These are phyloP conservation scores for Cryphonectria parasitica DNA, from an alignment of 2,329 filamentous ascomycete species.

Conservation along the genomic window DNA sequence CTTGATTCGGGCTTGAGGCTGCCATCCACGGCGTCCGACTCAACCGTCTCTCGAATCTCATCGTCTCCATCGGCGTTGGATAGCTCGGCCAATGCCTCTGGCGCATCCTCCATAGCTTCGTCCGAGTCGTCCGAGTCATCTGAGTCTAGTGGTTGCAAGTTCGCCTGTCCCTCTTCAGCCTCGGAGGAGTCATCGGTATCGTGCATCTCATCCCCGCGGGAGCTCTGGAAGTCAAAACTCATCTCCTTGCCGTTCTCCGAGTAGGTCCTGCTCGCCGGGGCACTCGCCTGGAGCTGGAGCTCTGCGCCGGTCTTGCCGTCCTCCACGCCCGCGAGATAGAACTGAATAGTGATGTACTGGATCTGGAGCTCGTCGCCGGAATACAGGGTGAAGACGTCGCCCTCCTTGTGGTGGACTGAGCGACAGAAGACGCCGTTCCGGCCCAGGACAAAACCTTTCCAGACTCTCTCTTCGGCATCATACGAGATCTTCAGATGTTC, in stretches of 20 bases:
- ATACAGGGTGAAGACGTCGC: slow-evolving; percentile 59
- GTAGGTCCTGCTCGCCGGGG: slow-evolving; percentile 48
- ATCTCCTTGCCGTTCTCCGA: slow-evolving; percentile 68
- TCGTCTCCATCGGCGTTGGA: slow-evolving; percentile 37
- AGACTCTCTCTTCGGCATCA: slow-evolving; percentile 64
- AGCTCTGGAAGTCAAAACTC: slow-evolving; percentile 73
- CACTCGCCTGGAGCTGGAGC: slow-evolving; percentile 41
- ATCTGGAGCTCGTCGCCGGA: slow-evolving; percentile 73
- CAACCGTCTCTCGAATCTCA: slow-evolving; percentile 39
- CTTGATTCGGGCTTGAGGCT: slow-evolving; percentile 35
- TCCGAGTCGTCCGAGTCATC: slow-evolving; percentile 34
- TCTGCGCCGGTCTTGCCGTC: slow-evolving; percentile 62
- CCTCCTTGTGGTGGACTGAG: slow-evolving; percentile 57
- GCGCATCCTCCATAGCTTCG: slow-evolving; percentile 30
- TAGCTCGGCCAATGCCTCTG: slow-evolving; percentile 35
- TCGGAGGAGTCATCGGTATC: slow-evolving; percentile 53
- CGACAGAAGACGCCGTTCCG: slow-evolving; percentile 73
- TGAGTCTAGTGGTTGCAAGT: slow-evolving; percentile 25
- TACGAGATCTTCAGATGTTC: slow-evolving; percentile 75
- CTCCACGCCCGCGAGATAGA: slow-evolving; percentile 69
- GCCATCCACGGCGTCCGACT: slow-evolving; percentile 36
- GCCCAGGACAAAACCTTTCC: slow-evolving; percentile 65
- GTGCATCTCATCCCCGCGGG: slow-evolving; percentile 59
- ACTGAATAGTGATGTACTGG: slow-evolving; percentile 69
- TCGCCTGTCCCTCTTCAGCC: not conserved